A percentile compares a stretch with the other conserved stretches of the same genome.
Conservation (phyloP, 768 basidiomycete genomes). For the Hericium erinaceus region DNA sequence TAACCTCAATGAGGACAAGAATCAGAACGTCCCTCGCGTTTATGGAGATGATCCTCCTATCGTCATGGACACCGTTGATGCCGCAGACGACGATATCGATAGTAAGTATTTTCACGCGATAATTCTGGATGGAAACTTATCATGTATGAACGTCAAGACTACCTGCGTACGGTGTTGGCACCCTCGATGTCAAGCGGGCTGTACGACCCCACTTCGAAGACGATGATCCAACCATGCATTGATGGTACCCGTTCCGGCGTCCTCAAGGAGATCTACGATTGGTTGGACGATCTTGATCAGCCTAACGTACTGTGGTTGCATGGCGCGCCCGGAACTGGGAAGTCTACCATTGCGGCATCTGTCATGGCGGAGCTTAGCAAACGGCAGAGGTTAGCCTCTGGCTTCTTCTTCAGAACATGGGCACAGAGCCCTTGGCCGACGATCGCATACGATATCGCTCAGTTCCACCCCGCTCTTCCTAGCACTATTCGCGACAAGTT, state of each 20-base stretch:
- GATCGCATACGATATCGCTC: slow-evolving; percentile 7
- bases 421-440: background rate
- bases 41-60: background rate
- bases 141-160: background rate
- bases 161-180: background rate
- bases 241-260: background rate
- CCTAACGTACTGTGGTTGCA: slow-evolving; percentile 9
- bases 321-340: slow-evolving; percentile 10
- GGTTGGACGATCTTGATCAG: slow-evolving; percentile 1
- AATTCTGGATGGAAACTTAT: background rate
- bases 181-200: background rate
- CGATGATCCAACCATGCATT: background rate
- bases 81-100: background rate
- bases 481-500: background rate
- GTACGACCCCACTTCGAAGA: background rate
- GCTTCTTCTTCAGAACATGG: background rate
- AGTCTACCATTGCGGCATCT: slow-evolving; percentile 7
- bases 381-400: slow-evolving; percentile 5
- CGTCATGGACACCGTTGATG: background rate
- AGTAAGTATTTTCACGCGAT: background rate
- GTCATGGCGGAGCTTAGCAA: slow-evolving; percentile 3
- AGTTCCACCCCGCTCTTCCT: slow-evolving; percentile 7
- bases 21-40: too few species aligned
- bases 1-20: too few species aligned
- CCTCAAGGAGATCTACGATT: background rate